Conservation (phyloP, 2,329 filamentous ascomycete species). For the Lachnellula occidentalis region DNA sequence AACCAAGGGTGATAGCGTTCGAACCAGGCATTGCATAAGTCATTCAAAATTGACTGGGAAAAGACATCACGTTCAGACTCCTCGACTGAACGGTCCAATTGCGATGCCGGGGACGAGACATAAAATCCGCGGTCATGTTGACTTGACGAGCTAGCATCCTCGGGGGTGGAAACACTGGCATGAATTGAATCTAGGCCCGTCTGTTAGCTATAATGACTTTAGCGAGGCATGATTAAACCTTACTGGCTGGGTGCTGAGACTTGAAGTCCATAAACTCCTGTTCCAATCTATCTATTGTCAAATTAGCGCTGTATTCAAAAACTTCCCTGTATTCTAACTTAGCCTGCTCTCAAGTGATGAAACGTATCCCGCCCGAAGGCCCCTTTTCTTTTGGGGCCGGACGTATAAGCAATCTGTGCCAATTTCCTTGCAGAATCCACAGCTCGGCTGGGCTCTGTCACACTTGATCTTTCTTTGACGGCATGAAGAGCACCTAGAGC, state of each 20-base stretch:
- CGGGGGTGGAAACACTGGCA: not conserved
- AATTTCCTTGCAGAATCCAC: slow-evolving; percentile 26
- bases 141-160: slow-evolving; percentile 11
- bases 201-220: too few species aligned
- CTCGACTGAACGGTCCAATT: slow-evolving; percentile 2
- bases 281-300: slow-evolving; percentile 16
- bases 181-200: not conserved
- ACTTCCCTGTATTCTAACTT: slow-evolving; percentile 18
- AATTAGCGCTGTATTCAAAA: not conserved
- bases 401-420: slow-evolving; percentile 24
- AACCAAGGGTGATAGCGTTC: slow-evolving; percentile 34
- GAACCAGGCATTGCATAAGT: slow-evolving; percentile 32
- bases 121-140: slow-evolving; percentile 13
- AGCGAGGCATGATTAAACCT: not conserved
- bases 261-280: slow-evolving; percentile 20
- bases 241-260: not conserved
- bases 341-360: slow-evolving; percentile 33
- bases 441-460: slow-evolving; percentile 23
- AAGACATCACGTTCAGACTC: slow-evolving; percentile 6
- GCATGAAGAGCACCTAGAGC: slow-evolving; percentile 19
- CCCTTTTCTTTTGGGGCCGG: slow-evolving; percentile 24
- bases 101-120: not conserved
- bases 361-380: slow-evolving; percentile 34
- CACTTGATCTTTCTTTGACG: slow-evolving; percentile 30
- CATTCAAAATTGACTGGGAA: slow-evolving; percentile 12